Conservation (phyloP, 2,329 filamentous ascomycete genomes). For the Sporothrix sp. region DNA sequence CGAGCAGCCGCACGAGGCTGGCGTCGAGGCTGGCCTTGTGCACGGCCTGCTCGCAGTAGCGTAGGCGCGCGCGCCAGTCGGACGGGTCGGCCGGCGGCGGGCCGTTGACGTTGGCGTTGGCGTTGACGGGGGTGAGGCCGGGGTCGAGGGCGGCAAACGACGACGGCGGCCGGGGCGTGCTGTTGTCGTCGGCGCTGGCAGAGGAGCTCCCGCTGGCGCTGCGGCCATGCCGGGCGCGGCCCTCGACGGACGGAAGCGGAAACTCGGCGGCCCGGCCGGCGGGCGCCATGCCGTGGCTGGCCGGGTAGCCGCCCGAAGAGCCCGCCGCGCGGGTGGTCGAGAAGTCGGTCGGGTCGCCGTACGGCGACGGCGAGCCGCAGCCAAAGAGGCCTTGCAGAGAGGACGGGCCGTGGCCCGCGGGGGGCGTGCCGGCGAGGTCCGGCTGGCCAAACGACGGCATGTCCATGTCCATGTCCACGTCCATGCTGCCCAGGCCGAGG, state of each 20-base stretch:
- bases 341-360: neutral
- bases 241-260: neutral
- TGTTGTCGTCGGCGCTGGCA: neutral
- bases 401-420: neutral
- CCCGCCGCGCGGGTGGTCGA: too few species aligned
- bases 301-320: too few species aligned
- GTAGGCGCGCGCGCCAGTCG: constrained; percentile 18
- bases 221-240: neutral
- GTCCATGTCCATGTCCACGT: neutral
- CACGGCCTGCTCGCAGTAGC: constrained; percentile 15
- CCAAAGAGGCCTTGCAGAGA: too few species aligned
- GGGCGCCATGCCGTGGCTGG: neutral
- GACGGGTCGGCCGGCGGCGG: constrained; percentile 7
- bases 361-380: neutral
- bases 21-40: constrained; percentile 15
- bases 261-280: too few species aligned
- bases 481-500: neutral
- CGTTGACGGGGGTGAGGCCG: neutral
- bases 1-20: constrained; percentile 16
- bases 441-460: neutral
- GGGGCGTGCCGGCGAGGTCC: neutral
- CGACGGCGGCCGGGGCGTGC: neutral
- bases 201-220: neutral
- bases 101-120: constrained; percentile 1
- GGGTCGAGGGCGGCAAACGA: neutral